Evolutionary conservation across 140 eudicot species (phyloP).

Genomic region (Erigeron philadelphicus): DNA sequence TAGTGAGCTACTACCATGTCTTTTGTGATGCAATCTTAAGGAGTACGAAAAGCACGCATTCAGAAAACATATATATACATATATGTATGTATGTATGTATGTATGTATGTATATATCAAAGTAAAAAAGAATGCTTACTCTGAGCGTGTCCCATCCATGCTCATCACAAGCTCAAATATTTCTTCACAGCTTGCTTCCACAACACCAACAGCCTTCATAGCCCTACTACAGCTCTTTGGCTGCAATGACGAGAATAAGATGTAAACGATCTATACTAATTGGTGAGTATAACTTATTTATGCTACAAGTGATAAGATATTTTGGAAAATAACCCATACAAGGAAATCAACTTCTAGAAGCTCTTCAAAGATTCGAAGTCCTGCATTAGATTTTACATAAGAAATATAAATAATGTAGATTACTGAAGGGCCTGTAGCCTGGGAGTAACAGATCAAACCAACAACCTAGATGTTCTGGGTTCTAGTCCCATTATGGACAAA

Average conservation of each 20-base stretch:
- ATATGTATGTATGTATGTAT: too few species aligned
- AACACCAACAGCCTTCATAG: conserved; percentile 99
- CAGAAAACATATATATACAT: too few species aligned
- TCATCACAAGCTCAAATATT: conserved; percentile 94
- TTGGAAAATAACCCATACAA: conserved; percentile 47
- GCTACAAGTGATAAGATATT: background rate
- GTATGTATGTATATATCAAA: too few species aligned
- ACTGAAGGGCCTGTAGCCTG: too few species aligned
- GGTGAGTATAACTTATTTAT: conserved; percentile 1
- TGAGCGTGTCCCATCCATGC: conserved; percentile 93
- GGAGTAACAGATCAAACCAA: too few species aligned
- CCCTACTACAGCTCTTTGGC: conserved; percentile 99
- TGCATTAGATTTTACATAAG: conserved; percentile 28
- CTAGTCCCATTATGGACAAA: too few species aligned
- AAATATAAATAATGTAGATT: too few species aligned
- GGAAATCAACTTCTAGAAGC: conserved; percentile 92
- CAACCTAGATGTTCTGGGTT: too few species aligned
- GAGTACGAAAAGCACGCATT: background rate
- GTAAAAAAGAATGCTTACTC: conserved; percentile 52
- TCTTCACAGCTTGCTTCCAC: conserved; percentile 99
- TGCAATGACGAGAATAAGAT: conserved; percentile 32
- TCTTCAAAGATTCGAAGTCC: conserved; percentile 99
- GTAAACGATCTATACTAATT: conserved; percentile 2
- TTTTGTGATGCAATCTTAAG: conserved; percentile 1
- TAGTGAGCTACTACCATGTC: conserved; percentile 16